Base-by-base conservation (phyloP, 2,329 filamentous ascomycete species). In the Teratosphaeria zuluensis region DNA sequence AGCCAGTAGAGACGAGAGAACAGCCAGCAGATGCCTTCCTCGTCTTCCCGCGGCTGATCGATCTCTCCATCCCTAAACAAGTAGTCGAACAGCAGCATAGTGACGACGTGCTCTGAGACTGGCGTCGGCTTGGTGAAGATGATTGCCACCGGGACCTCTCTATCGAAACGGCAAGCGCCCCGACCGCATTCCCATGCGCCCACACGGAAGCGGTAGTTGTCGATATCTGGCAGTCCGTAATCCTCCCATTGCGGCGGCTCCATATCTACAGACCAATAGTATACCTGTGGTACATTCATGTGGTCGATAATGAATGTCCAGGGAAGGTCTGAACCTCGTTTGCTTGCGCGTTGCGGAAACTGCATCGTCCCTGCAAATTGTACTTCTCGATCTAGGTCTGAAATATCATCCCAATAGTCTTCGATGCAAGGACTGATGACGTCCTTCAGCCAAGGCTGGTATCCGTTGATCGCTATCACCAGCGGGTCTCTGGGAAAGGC, bases 251-350 rank as follows among this genome's bases (percentile, higher is more conserved):
- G 24, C 4, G 69, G 69, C 42, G 69, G 69, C 3, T 68, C 59
- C 59, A 69, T 63, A n/a, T 62, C 68, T 11, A 72, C 70, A 6
- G 68, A 70, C 72, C 72, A 73, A 58, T 68, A 72, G 60, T 70
- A 74, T n/a, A 73, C 71, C 46, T 73, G 68, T 3, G 72, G 70
- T 1, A 74, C 66, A 24, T 74, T 74, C 68, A 74, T 69, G 28
- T 74, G 68, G 54, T 74, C 71, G 16, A 72, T 64, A 35, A 74
- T 67, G 58, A 73, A 74, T 0, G 70, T 70, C 71, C 71, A 73
- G 0, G 72, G 71, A 12, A 71, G 66, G 46, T 64, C 65, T 42
- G 63, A 63, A 3, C 65, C 66, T 2, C 66, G 63, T 53, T 69
- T 69, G 54, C 62, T 68, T 24, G 69, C 67, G 56, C 66, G 66